Percentiles rank a stretch among this genome's conserved stretches.
Evolutionary conservation across 106 monocot species (phyloP).

Genomic region (Phalaenopsis aphrodite): DNA sequence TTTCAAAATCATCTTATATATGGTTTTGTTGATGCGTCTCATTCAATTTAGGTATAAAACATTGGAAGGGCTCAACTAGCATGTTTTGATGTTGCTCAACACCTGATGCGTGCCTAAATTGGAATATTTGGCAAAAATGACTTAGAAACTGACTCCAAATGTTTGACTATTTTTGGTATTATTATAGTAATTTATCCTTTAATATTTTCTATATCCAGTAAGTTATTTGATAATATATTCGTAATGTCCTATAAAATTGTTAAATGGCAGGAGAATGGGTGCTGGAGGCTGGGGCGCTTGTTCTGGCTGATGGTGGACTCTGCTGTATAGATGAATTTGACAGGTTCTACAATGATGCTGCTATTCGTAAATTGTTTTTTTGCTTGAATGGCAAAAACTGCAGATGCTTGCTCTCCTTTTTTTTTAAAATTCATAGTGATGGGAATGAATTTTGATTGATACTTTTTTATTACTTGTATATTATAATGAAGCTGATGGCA

Average conservation of each 20-base stretch:
- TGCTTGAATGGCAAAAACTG: not conserved
- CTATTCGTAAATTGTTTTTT: not conserved
- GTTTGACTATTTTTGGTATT: not conserved
- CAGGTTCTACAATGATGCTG: constrained; percentile 32
- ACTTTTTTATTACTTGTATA: not conserved
- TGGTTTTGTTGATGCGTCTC: not conserved
- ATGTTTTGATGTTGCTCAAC: not conserved
- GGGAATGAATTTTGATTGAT: not conserved
- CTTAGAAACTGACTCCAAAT: not conserved
- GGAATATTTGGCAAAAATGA: not conserved
- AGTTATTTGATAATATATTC: not conserved
- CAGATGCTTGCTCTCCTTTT: not conserved
- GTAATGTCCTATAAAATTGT: not conserved
- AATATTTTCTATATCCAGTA: not conserved
- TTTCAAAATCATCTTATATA: not conserved
- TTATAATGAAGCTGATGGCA: not conserved
- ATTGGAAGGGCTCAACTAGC: not conserved
- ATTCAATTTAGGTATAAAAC: not conserved
- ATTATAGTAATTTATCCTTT: not conserved
- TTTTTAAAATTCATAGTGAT: not conserved
- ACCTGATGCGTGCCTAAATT: not conserved
- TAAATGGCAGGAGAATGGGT: constrained; percentile 80
- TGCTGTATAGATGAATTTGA: constrained; percentile 99
- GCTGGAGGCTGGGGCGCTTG: constrained; percentile 98
- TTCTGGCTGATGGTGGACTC: constrained; percentile 95